Evolutionary conservation across 495 filamentous ascomycete species (phyloP).

Genomic region (Podospora sp.): DNA sequence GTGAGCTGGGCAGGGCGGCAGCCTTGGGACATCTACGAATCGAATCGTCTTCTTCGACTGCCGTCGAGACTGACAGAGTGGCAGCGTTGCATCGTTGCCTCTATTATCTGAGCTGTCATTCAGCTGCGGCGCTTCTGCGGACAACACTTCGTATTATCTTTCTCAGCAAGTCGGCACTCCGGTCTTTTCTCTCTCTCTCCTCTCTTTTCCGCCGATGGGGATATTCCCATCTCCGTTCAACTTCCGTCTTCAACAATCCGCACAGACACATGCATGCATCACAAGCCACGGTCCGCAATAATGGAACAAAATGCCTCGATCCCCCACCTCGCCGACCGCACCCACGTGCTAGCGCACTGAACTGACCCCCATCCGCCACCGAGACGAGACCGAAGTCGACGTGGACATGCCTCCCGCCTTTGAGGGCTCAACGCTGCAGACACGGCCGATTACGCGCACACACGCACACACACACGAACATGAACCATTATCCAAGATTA

Average conservation of each 20-base stretch:
- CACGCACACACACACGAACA: too few species aligned
- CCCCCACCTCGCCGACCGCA: neutral
- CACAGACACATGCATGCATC: neutral
- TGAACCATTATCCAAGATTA: slow-evolving; percentile 18
- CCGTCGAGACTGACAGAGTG: neutral
- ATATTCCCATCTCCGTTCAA: neutral
- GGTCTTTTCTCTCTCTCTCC: neutral
- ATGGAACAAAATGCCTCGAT: neutral
- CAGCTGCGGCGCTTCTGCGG: neutral
- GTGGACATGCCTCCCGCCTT: neutral
- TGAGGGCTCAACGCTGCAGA: too few species aligned
- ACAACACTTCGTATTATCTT: neutral
- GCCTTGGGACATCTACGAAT: slow-evolving; percentile 7
- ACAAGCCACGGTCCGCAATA: slow-evolving; percentile 4
- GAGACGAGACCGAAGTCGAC: neutral
- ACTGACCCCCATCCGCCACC: slow-evolving; percentile 3
- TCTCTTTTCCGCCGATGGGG: neutral
- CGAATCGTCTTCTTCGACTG: slow-evolving; percentile 5
- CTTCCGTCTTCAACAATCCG: neutral
- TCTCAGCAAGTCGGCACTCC: neutral
- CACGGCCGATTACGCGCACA: neutral
- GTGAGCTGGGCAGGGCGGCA: neutral
- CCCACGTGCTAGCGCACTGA: neutral
- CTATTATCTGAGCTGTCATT: neutral
- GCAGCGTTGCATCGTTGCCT: neutral